Base-by-base conservation (phyloP, 371 early-diverging fungal genomes). In the Haplosporangium sp. region DNA sequence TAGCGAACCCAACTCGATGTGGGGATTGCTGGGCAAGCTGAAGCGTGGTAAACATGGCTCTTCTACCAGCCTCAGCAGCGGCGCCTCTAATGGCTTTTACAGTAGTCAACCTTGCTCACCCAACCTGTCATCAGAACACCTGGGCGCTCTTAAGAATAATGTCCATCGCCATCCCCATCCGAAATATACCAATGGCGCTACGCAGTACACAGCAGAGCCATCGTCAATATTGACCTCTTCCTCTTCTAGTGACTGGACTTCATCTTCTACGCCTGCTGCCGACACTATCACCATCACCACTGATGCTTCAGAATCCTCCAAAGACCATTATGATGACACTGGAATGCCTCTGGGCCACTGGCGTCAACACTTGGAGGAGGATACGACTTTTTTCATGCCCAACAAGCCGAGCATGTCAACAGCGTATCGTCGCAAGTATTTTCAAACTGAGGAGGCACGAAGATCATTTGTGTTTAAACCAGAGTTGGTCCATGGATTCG, bases 401-500 rank as follows among this genome's bases (percentile, higher is more conserved):
- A 23, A 71, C 23, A 50, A 62, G 42, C 48, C 23, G 23, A 64
- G 43, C 37, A 69, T 76, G 69, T 48, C 60, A 21, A 73, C 73
- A 3, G n/a, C 75, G 1, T 67, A 81, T 16, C 82, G 91, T 63
- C 85, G 93, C 64, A 87, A 85, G 65, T 75, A 84, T 73, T 93
- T 90, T 71, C 89, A 87, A 65, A 83, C 85, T 55, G 82, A 85
- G 62, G 74, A 84, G 56, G 83, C 82, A 57, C 82, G 91, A n/a
- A 81, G 83, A 56, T 69, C 64, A 45, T 84, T 86, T 62, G 81
- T 80, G 40, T 83, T 91, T 74, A 81, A 82, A 59, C 84, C 91
- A 16, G 83, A 87, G 16, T 67, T 88, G 45, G 83, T 90, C 14
- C 91, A 92, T 69, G 88, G 89, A 45, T 84, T 90, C 56, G 93